Percentiles rank a stretch among this genome's conserved stretches.
Conservation (phyloP, 1,139 yeast species). For the Candida gigantensis region DNA sequence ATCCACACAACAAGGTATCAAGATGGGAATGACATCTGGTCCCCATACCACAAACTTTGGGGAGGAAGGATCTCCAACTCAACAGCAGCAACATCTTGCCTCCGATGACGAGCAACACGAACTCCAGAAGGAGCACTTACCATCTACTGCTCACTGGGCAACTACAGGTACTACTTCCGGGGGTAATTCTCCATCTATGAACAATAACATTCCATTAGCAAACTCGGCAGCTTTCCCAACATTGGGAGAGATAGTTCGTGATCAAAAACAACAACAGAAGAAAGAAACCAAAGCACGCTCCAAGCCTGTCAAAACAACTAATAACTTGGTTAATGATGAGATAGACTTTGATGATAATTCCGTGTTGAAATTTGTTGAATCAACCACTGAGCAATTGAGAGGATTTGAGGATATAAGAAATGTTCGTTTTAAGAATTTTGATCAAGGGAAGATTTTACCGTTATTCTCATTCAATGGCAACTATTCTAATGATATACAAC, state of each 20-base stretch:
- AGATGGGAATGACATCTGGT: slow-evolving; percentile 47
- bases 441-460: slow-evolving; percentile 30
- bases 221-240: slow-evolving; percentile 72
- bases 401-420: slow-evolving; percentile 31
- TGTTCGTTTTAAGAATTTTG: slow-evolving; percentile 33
- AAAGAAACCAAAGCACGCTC: slow-evolving; percentile 29
- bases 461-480: slow-evolving; percentile 36
- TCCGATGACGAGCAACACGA: slow-evolving; percentile 19
- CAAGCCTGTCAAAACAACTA: slow-evolving; percentile 23
- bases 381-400: slow-evolving; percentile 35
- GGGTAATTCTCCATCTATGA: slow-evolving; percentile 34
- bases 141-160: slow-evolving; percentile 65
- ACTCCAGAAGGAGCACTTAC: slow-evolving; percentile 33
- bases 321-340: slow-evolving; percentile 37
- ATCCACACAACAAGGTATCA: slow-evolving; percentile 75
- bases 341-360: slow-evolving; percentile 43
- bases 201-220: slow-evolving; percentile 40
- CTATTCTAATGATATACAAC: slow-evolving; percentile 23
- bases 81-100: slow-evolving; percentile 8
- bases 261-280: slow-evolving; percentile 38
- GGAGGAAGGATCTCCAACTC: slow-evolving; percentile 8
- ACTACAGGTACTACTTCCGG: slow-evolving; percentile 28
- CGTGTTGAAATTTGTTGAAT: slow-evolving; percentile 38
- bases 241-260: slow-evolving; percentile 60
- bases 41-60: slow-evolving; percentile 14